Percentiles rank a stretch among this genome's conserved stretches.
Evolutionary conservation across 768 basidiomycete species (phyloP).

Genomic region (Lactarius psammicola): DNA sequence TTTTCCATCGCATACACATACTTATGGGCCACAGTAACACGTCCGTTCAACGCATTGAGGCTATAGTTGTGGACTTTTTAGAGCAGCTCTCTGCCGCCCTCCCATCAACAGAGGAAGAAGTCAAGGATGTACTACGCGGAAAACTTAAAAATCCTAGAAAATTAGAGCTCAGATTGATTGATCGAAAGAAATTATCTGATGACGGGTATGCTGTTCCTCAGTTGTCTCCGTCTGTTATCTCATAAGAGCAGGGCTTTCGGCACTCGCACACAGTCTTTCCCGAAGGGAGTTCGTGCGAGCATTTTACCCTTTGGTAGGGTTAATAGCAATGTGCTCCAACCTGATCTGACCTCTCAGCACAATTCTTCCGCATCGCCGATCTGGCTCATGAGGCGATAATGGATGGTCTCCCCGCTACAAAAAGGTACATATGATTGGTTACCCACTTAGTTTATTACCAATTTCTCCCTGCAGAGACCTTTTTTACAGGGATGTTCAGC

Average conservation of each 20-base stretch:
- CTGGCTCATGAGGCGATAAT: slow-evolving; percentile 66
- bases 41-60: slow-evolving; percentile 22
- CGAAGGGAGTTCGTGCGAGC: slow-evolving; percentile 39
- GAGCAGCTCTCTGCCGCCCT: slow-evolving; percentile 19
- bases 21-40: not conserved
- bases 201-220: slow-evolving; percentile 35
- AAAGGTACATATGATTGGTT: slow-evolving; percentile 18
- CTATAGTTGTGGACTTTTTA: slow-evolving; percentile 16
- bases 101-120: slow-evolving; percentile 18
- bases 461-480: slow-evolving; percentile 57
- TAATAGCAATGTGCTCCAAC: not conserved
- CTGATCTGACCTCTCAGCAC: slow-evolving; percentile 47
- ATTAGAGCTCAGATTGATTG: slow-evolving; percentile 38
- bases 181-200: slow-evolving; percentile 37
- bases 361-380: slow-evolving; percentile 64
- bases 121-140: slow-evolving; percentile 2
- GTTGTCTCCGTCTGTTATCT: not conserved
- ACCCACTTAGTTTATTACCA: not conserved
- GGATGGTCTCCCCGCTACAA: slow-evolving; percentile 45
- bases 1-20: slow-evolving; percentile 9
- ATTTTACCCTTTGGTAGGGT: slow-evolving; percentile 43
- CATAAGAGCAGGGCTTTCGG: slow-evolving; percentile 25
- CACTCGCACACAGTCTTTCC: slow-evolving; percentile 39
- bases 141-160: slow-evolving; percentile 27
- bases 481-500: slow-evolving; percentile 77